Conservation (phyloP, 148 eudicot species). For the Euryodendron excelsum region DNA sequence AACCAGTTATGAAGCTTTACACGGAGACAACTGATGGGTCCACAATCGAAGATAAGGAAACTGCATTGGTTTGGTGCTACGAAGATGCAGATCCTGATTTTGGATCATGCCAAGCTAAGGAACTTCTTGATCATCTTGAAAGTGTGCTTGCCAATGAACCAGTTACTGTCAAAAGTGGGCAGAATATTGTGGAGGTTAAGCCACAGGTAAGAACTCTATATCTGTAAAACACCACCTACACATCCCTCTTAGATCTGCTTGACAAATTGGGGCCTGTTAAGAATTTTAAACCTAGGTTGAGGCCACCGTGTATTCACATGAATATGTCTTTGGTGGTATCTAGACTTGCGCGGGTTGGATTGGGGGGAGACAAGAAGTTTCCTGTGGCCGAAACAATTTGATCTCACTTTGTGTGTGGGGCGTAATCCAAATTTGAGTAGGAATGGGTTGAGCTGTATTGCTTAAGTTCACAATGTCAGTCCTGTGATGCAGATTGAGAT, state of each 20-base stretch:
- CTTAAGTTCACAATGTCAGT: background rate
- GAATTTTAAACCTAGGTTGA: too few species aligned
- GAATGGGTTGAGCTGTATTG: background rate
- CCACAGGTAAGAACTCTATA: slow-evolving; percentile 43
- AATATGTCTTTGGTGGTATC: background rate
- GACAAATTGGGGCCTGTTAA: too few species aligned
- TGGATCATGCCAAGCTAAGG: slow-evolving; percentile 56
- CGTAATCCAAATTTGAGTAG: background rate
- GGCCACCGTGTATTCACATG: too few species aligned
- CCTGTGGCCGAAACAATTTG: background rate
- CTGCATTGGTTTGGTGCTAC: slow-evolving; percentile 49
- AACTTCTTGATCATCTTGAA: slow-evolving; percentile 56
- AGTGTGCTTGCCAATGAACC: slow-evolving; percentile 60
- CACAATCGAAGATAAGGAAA: slow-evolving; percentile 48
- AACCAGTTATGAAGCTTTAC: slow-evolving; percentile 50
- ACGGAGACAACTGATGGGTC: slow-evolving; percentile 58
- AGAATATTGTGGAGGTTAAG: slow-evolving; percentile 49
- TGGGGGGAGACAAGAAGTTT: background rate
- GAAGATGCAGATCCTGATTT: slow-evolving; percentile 58
- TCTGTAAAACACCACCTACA: background rate
- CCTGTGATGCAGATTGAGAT: background rate
- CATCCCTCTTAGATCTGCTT: background rate
- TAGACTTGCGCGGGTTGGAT: background rate
- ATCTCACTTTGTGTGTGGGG: background rate
- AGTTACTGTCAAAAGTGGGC: slow-evolving; percentile 52